Percentiles rank a stretch among this genome's conserved stretches.
Conservation (phyloP, 1,139 yeast species). For the Blastobotrys raffinosifermentans region DNA sequence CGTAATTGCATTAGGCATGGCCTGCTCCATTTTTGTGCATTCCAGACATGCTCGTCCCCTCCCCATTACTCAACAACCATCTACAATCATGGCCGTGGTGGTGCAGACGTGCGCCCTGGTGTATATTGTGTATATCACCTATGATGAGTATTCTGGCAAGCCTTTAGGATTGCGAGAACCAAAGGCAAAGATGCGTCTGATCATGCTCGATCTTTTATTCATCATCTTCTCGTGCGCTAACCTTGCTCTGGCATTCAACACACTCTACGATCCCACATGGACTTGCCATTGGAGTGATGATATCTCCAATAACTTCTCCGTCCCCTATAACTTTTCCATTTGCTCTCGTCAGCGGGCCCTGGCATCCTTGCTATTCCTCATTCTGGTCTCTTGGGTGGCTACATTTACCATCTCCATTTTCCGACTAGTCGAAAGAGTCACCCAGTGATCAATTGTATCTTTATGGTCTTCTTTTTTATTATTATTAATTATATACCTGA, state of each 20-base stretch:
- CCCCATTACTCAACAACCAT: slow-evolving; percentile 68
- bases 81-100: slow-evolving; percentile 86
- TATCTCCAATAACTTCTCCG: slow-evolving; percentile 6
- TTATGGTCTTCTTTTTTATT: slow-evolving; percentile 1
- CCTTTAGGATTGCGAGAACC: slow-evolving; percentile 89
- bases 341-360: slow-evolving; percentile 79
- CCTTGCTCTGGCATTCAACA: slow-evolving; percentile 75
- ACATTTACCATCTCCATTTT: slow-evolving; percentile 79
- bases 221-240: slow-evolving; percentile 93
- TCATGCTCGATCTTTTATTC: slow-evolving; percentile 73
- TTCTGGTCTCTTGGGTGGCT: slow-evolving; percentile 74
- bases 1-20: slow-evolving; percentile 26
- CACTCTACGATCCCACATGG: slow-evolving; percentile 78
- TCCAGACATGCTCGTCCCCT: slow-evolving; percentile 35
- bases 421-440: slow-evolving; percentile 73
- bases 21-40: slow-evolving; percentile 24
- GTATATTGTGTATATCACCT: slow-evolving; percentile 74
- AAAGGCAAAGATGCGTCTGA: slow-evolving; percentile 68
- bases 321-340: slow-evolving; percentile 37
- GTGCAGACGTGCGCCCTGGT: slow-evolving; percentile 76
- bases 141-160: slow-evolving; percentile 86
- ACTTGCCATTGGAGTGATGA: slow-evolving; percentile 44
- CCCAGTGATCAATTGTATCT: slow-evolving; percentile 11
- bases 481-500: not conserved
- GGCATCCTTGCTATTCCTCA: slow-evolving; percentile 71